These are phyloP conservation scores for Daldinia concentrica DNA, from an alignment of 495 filamentous ascomycete genomes.

Conservation along the genomic window DNA sequence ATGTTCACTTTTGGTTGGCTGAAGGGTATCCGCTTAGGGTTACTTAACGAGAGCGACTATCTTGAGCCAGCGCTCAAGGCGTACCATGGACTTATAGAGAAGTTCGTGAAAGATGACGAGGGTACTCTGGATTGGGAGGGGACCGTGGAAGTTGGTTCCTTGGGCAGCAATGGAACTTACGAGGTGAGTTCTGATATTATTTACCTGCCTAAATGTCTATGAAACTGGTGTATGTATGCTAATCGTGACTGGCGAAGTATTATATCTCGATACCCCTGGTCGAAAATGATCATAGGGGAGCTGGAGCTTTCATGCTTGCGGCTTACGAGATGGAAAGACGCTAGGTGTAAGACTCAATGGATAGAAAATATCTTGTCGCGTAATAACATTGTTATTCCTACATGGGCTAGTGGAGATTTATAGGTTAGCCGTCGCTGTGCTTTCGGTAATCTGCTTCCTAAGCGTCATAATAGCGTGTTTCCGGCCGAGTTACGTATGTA, in stretches of 20 bases:
- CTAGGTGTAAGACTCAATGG: neutral
- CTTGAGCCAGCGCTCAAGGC: conserved; percentile 49
- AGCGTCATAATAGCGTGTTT: too few species aligned
- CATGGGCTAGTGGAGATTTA: too few species aligned
- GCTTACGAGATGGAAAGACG: conserved; percentile 57
- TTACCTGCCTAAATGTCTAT: neutral
- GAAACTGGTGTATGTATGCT: conserved; percentile 40
- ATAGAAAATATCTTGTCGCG: too few species aligned
- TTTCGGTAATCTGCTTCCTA: too few species aligned
- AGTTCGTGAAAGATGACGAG: conserved; percentile 55
- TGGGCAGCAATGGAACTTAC: conserved; percentile 60
- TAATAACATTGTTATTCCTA: too few species aligned
- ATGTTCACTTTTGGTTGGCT: conserved; percentile 68
- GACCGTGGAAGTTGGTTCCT: conserved; percentile 65
- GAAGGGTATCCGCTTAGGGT: conserved; percentile 61
- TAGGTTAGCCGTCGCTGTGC: too few species aligned
- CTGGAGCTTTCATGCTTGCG: conserved; percentile 59
- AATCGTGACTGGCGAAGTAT: conserved; percentile 52
- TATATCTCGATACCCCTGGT: conserved; percentile 56
- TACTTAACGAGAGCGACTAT: conserved; percentile 46
- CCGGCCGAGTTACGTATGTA: too few species aligned
- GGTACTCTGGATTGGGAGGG: conserved; percentile 62
- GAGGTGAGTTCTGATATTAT: conserved; percentile 44
- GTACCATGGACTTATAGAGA: conserved; percentile 53
- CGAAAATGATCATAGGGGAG: conserved; percentile 58